Conservation (phyloP, 345 rosid species). For the Tarenaya hassleriana region DNA sequence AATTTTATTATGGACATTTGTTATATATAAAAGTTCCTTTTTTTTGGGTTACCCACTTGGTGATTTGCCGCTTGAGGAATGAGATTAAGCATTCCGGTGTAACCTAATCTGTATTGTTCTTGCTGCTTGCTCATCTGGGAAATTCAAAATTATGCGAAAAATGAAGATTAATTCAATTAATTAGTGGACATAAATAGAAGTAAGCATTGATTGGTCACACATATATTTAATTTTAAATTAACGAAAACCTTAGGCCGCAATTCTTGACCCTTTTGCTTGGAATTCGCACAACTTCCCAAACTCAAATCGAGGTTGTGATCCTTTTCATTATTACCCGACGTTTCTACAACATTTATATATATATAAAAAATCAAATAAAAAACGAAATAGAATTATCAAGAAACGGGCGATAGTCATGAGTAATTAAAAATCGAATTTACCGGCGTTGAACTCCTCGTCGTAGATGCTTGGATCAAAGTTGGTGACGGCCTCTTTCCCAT, state of each 20-base stretch:
- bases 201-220: neutral
- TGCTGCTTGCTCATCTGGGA: conserved; percentile 26
- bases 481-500: conserved; percentile 96
- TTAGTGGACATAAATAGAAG: neutral
- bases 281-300: conserved; percentile 52
- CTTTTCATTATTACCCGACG: conserved; percentile 12
- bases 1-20: no score
- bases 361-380: neutral
- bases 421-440: conserved; percentile 18
- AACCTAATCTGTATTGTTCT: conserved; percentile 27
- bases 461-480: conserved; percentile 86
- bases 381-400: neutral
- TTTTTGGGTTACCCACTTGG: conserved; percentile 16
- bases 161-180: neutral
- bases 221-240: neutral
- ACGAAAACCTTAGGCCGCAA: conserved; percentile 23
- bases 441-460: conserved; percentile 47
- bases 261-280: conserved; percentile 27
- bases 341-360: neutral
- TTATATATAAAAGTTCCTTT: neutral
- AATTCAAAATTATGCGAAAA: no score
- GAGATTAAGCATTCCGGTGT: conserved; percentile 30
- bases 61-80: conserved; percentile 22
- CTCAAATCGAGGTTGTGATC: conserved; percentile 80
- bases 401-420: neutral